Conservation (phyloP, 768 basidiomycete genomes). For the Russula lepida region DNA sequence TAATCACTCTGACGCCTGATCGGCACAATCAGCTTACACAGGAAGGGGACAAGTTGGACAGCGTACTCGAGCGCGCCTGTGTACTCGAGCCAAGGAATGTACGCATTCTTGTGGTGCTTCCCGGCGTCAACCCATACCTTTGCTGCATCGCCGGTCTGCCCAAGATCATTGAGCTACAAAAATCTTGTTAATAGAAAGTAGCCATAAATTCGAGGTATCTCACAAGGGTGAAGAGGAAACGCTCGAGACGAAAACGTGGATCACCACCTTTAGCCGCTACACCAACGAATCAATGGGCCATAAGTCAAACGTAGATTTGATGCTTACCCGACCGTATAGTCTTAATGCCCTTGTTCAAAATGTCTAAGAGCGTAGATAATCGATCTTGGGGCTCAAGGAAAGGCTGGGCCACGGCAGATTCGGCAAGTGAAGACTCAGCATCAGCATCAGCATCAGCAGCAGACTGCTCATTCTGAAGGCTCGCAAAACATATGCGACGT, state of each 20-base stretch:
- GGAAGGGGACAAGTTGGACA: neutral
- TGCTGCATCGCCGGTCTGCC: conserved; percentile 27
- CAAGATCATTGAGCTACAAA: conserved; percentile 38
- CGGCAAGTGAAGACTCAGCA: neutral
- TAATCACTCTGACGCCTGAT: conserved; percentile 45
- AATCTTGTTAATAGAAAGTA: neutral
- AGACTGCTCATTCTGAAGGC: neutral
- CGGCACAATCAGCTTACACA: neutral
- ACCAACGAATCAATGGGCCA: neutral
- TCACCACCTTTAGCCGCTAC: conserved; percentile 64
- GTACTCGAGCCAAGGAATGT: conserved; percentile 67
- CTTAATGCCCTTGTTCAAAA: conserved; percentile 22
- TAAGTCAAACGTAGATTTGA: neutral
- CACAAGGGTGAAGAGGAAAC: conserved; percentile 70
- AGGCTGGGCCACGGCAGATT: conserved; percentile 22
- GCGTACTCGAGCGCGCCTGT: conserved; percentile 67
- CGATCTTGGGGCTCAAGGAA: conserved; percentile 33
- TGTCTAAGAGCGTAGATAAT: conserved; percentile 44
- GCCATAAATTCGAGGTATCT: conserved; percentile 36
- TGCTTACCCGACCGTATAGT: conserved; percentile 7
- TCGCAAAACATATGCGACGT: conserved; percentile 7
- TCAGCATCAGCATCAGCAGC: too few species aligned
- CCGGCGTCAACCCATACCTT: conserved; percentile 57
- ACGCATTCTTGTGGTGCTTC: conserved; percentile 61
- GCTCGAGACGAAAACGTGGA: conserved; percentile 71